Conservation (phyloP, 73 alveolate species). For the Blepharisma stoltei region DNA sequence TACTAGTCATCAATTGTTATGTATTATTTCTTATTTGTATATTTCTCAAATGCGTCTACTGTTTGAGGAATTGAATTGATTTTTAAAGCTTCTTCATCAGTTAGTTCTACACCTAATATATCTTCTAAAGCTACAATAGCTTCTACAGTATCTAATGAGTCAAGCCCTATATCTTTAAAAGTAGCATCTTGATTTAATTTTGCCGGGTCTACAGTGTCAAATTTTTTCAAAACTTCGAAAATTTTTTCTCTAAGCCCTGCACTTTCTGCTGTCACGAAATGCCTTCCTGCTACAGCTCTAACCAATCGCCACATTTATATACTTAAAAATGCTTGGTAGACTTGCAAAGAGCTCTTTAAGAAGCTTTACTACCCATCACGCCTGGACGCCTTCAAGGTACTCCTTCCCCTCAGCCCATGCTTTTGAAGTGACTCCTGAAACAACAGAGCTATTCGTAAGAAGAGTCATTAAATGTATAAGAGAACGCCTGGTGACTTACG, state of each 20-base stretch:
- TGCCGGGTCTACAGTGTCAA: background rate
- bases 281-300: no score
- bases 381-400: no score
- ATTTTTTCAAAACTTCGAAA: background rate
- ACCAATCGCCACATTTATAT: no score
- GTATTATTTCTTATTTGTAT: background rate
- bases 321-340: no score
- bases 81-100: slow-evolving; percentile 31
- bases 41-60: background rate
- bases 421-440: slow-evolving; percentile 17
- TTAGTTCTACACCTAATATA: slow-evolving; percentile 6
- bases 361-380: no score
- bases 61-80: background rate
- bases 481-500: slow-evolving; percentile 72
- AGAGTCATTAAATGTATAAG: slow-evolving; percentile 78
- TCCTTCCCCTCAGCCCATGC: background rate
- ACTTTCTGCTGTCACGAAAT: no score
- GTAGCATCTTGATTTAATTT: slow-evolving; percentile 16
- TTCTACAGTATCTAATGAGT: slow-evolving; percentile 31
- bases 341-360: no score
- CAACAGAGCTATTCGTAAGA: slow-evolving; percentile 56
- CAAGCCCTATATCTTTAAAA: slow-evolving; percentile 26
- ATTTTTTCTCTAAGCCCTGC: background rate
- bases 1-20: no score
- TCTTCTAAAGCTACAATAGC: slow-evolving; percentile 31